Conservation (phyloP, 257 asterid species). For the Capsicum rhomboideum region DNA sequence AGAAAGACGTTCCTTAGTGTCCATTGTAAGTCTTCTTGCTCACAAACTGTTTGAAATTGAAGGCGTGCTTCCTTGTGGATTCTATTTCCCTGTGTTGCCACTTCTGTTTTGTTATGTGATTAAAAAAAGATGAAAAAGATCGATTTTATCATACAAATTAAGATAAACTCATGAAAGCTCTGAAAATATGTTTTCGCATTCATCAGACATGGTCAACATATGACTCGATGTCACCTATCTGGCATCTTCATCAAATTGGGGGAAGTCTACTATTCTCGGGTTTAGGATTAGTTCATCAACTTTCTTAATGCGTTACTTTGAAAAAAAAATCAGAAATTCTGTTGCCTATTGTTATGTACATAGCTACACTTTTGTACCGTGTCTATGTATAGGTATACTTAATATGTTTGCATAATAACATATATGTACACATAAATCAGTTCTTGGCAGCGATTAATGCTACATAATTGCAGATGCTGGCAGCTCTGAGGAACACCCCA, state of each 20-base stretch:
- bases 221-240: not conserved
- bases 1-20: constrained; percentile 80
- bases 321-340: not conserved
- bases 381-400: not conserved
- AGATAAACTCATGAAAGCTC: not conserved
- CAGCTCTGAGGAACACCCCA: constrained; percentile 66
- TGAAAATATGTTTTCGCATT: not conserved
- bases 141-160: not conserved
- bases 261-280: not conserved
- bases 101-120: not conserved
- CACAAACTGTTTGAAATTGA: not conserved
- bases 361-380: not conserved
- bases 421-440: not conserved
- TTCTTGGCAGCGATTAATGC: constrained; percentile 1
- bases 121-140: not conserved
- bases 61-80: not conserved
- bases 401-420: not conserved
- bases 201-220: not conserved
- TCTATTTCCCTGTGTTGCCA: not conserved
- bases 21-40: constrained; percentile 57
- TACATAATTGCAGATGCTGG: constrained; percentile 65
- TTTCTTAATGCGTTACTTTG: not conserved
- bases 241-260: not conserved
- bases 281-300: not conserved
- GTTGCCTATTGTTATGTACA: not conserved